phyloP scores from a whole-genome alignment of 176 grass and related monocot genomes.

The Triticum monococcum region DNA sequence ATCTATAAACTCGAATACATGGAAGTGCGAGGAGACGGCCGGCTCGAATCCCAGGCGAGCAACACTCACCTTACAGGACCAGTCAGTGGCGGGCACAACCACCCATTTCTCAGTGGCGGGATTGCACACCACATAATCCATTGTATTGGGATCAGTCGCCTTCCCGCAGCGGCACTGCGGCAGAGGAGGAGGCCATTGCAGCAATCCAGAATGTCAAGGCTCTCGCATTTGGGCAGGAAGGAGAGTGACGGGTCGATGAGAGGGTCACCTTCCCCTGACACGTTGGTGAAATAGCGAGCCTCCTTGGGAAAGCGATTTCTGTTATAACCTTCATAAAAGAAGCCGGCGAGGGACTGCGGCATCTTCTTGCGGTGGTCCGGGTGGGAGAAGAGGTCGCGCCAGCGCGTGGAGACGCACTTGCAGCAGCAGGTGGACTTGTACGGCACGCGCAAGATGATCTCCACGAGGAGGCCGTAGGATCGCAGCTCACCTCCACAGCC shows the following conservation, averaged over 20 bases:
- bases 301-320: not conserved
- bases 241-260: not conserved
- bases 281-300: not conserved
- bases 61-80: too few species aligned
- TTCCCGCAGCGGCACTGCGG: not conserved
- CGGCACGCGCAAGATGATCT: not conserved
- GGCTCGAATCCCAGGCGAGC: too few species aligned
- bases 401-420: not conserved
- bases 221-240: not conserved
- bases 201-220: not conserved
- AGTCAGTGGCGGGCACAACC: too few species aligned
- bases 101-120: too few species aligned
- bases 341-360: not conserved
- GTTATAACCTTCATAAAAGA: not conserved
- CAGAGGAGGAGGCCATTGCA: not conserved
- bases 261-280: not conserved
- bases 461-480: not conserved
- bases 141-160: not conserved
- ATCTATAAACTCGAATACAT: too few species aligned
- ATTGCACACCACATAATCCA: not conserved
- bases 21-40: too few species aligned
- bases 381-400: not conserved
- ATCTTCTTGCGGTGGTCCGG: not conserved
- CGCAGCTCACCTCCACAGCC: not conserved
- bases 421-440: not conserved